Base-by-base conservation (phyloP, 2,329 filamentous ascomycete species). In the Apiospora aurea region DNA sequence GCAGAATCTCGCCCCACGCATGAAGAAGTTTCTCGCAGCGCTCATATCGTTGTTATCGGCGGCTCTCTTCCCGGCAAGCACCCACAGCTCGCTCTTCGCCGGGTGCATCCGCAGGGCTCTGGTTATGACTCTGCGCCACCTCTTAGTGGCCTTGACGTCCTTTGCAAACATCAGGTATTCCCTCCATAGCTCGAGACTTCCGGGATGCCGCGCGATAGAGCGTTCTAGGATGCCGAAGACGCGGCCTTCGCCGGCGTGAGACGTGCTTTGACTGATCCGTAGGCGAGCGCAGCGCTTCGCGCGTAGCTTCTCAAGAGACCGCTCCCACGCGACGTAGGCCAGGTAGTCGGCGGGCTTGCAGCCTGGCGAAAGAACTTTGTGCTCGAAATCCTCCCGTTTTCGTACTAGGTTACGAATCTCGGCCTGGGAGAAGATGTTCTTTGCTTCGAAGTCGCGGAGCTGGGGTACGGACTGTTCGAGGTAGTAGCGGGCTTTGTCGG, bases 401-500 rank as follows among this genome's bases (percentile, higher is more conserved):
- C 92, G 92, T 70, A 97, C 92, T 75, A 99, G 95, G 66, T 92
- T 92, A 74, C 90, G 89, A 80, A 99, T 97, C 82, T 99, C 96
- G 76, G 97, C 93, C 91, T 96, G 77, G 29, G 88, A 90, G 84
- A 99, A 99, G 77, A 99, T 93, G 77, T 94, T 92, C 82, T 97
- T 98, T 75, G 94, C 90, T 83, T 97, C 93, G 82, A 94, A 97
- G 78, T 97, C 95, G 74, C 95, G 94, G 72, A 99, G 89, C 82
- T 98, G 95, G 21, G 95, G 94, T 61, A 98, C 94, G 2, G 93
- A 93, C 77, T 96, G 93, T 85, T 99, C 96, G 75, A 98, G 89
- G 83, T 94, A 98, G 84, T 96, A 98, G 72, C 96, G 94, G 71
- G 96, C 96, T 84, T 98, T 98, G 80, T 98, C 96, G 75, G 93